Base-by-base conservation (phyloP, 176 grass and related monocot genomes). In the Musa acuminata region DNA sequence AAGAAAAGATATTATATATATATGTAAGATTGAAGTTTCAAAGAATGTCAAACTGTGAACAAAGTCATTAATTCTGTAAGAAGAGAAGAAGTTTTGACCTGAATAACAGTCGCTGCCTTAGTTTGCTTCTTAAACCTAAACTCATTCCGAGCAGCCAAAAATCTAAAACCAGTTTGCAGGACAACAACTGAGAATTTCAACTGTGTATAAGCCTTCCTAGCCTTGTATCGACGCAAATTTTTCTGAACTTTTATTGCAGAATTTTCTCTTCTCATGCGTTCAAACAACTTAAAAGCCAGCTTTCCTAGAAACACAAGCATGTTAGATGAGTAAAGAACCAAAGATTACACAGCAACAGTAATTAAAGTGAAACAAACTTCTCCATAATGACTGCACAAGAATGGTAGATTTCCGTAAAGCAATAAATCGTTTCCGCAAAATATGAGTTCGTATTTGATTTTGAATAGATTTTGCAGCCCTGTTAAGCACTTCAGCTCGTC, bases 401-500 rank as follows among this genome's bases (percentile, higher is more conserved):
- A 99, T 72, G 74, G 95, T 81, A 55, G 95, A 82, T 64, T 99
- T 93, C 73, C 84, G 86, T 79, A 94, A 80, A 73, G 80, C 76
- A 85, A 98, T 64, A 80, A 98, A 94, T 73, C 86, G 93, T 74
- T 99, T 93, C 67, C 84, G 72, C 84, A 90, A 87, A 70, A 99
- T 86, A 89, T 94, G 84, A 67, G 95, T 99, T 25, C 88, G 80
- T 80, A 99, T 91, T 80, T 99, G 92, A 67, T 88, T 75, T 82
- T 99, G 95, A 85, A 99, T 91, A 78, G 84, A 86, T 75, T 94
- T 99, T 82, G 95, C 95, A 11, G 90, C 90, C 69, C 62, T 77
- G 85, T 86, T 89, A 69, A 99, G 90, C 71, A 99, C 86, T 90
- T 99, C 96, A 51, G 91, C 89, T 89, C 96, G 91, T 81, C 88